phyloP scores from a whole-genome alignment of 768 basidiomycete species.

The Tulasnella sp. region DNA sequence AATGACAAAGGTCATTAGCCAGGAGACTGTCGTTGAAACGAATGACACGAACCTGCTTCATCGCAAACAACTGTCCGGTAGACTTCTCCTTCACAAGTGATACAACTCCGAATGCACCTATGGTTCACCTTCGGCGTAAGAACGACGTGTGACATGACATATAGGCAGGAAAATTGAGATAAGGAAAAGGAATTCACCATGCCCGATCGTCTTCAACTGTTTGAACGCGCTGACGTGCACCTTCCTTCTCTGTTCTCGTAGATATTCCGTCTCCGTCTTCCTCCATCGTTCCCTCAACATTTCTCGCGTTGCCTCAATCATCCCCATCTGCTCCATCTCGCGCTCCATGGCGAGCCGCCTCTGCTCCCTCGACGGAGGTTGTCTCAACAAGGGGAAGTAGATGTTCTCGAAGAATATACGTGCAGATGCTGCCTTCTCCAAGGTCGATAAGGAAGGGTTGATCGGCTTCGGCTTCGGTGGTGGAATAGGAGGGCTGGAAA shows the following conservation, averaged over 20 bases:
- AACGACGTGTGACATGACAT: too few relatives aligned
- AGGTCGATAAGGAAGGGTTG: slow-evolving; percentile 75
- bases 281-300: slow-evolving; percentile 62
- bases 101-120: slow-evolving; percentile 93
- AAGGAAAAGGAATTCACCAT: slow-evolving; percentile 43
- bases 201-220: slow-evolving; percentile 88
- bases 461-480: slow-evolving; percentile 46
- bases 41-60: slow-evolving; percentile 72
- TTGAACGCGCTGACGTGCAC: slow-evolving; percentile 78
- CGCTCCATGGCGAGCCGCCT: slow-evolving; percentile 76
- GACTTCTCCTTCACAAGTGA: slow-evolving; percentile 77
- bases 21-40: slow-evolving; percentile 1
- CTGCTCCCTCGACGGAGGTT: slow-evolving; percentile 76
- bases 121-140: too few relatives aligned
- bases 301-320: slow-evolving; percentile 60
- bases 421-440: slow-evolving; percentile 87
- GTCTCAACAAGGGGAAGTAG: slow-evolving; percentile 76
- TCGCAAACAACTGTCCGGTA: slow-evolving; percentile 75
- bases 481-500: slow-evolving; percentile 18
- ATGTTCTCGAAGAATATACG: slow-evolving; percentile 91
- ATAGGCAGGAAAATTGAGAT: not conserved
- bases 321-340: slow-evolving; percentile 66
- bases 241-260: slow-evolving; percentile 72
- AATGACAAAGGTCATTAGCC: not conserved
- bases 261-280: slow-evolving; percentile 80